These are phyloP conservation scores for Spinellus fusiger DNA, from an alignment of 192 early-diverging fungal genomes.

Conservation along the genomic window DNA sequence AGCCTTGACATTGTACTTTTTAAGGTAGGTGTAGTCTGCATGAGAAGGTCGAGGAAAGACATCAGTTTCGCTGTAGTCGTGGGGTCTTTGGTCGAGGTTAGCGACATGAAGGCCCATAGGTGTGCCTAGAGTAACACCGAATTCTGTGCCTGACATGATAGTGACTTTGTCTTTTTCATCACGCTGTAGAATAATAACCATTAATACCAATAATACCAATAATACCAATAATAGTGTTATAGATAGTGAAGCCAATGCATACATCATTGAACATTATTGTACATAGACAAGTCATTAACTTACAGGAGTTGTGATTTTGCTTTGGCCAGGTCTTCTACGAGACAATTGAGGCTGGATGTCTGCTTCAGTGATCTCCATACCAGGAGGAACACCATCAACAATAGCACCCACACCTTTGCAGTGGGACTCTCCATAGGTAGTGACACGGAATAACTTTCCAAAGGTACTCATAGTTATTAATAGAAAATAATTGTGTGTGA, in stretches of 20 bases:
- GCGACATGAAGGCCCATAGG: slow-evolving; percentile 89
- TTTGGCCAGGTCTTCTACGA: slow-evolving; percentile 93
- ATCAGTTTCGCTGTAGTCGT: slow-evolving; percentile 95
- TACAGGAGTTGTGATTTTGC: slow-evolving; percentile 91
- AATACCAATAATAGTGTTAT: not conserved
- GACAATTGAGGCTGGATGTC: slow-evolving; percentile 92
- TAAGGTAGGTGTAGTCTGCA: slow-evolving; percentile 95
- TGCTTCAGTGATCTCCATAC: slow-evolving; percentile 80
- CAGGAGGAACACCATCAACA: slow-evolving; percentile 93
- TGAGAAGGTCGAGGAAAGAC: slow-evolving; percentile 93
- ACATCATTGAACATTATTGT: not conserved
- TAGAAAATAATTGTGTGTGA: too few relatives aligned
- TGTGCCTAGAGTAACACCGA: slow-evolving; percentile 88
- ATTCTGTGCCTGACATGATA: slow-evolving; percentile 91
- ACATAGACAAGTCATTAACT: slow-evolving; percentile 1
- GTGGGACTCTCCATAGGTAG: slow-evolving; percentile 97
- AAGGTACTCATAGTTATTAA: slow-evolving; percentile 67
- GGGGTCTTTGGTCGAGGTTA: slow-evolving; percentile 94
- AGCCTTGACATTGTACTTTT: slow-evolving; percentile 96
- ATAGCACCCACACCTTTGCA: slow-evolving; percentile 97
- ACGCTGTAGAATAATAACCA: slow-evolving; percentile 42
- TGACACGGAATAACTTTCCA: slow-evolving; percentile 80
- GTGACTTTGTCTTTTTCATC: slow-evolving; percentile 93
- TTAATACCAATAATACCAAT: slow-evolving; percentile 2
- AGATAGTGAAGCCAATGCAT: not conserved